Evolutionary conservation across 345 rosid genomes (phyloP).

Genomic region (Corchorus olitorius): DNA sequence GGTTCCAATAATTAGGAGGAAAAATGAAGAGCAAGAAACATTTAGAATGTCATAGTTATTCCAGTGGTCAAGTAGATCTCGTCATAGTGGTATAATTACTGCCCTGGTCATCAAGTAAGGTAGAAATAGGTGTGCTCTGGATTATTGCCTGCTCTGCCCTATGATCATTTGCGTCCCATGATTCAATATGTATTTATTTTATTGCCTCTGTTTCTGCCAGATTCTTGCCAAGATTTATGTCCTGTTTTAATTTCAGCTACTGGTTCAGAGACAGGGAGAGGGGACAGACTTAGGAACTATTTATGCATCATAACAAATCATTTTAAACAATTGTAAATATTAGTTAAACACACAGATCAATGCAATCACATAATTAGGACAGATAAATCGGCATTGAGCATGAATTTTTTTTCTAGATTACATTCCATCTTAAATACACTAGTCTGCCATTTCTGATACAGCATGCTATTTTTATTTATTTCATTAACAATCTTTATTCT

Average conservation of each 20-base stretch:
- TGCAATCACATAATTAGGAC: not conserved
- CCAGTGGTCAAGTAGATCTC: not conserved
- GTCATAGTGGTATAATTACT: not conserved
- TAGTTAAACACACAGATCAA: not conserved
- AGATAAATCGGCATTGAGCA: not conserved
- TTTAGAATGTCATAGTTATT: constrained; percentile 5
- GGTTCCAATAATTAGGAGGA: too few species aligned
- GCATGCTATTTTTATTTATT: not conserved
- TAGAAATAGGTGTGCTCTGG: not conserved
- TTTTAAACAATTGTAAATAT: not conserved
- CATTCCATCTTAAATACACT: not conserved
- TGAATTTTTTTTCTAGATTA: not conserved
- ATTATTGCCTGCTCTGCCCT: not conserved
- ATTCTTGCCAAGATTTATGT: not conserved
- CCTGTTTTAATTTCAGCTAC: not conserved
- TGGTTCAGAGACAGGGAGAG: not conserved
- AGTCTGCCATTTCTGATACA: not conserved
- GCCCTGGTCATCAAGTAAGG: not conserved
- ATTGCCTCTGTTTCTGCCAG: constrained; percentile 2
- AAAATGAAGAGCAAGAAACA: too few species aligned
- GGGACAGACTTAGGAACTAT: not conserved
- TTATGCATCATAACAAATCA: not conserved
- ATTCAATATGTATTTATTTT: not conserved
- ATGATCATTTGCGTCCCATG: not conserved
- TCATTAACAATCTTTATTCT: constrained; percentile 11